Percentiles rank a stretch among this genome's conserved stretches.
These are phyloP conservation scores for Cucurbita argyrosperma DNA, from an alignment of 306 rosid species.

Conservation along the genomic window DNA sequence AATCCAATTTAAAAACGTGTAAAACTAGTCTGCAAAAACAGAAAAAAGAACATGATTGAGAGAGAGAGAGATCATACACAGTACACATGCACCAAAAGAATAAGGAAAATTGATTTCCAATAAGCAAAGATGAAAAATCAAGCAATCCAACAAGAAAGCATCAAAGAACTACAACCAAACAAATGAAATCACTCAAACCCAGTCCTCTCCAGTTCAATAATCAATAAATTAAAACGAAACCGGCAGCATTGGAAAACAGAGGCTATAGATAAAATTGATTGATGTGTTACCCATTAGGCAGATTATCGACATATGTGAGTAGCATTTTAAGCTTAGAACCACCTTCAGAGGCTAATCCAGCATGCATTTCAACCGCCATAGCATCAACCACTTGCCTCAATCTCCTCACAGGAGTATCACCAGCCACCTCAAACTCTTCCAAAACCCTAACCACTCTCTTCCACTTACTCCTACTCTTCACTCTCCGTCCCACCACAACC, in stretches of 20 bases:
- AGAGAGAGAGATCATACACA: neutral
- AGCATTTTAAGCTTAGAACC: conserved; percentile 98
- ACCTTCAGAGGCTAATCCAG: conserved; percentile 90
- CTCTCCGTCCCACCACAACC: conserved; percentile 54
- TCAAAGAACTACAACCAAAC: neutral
- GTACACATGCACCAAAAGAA: neutral
- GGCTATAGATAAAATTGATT: neutral
- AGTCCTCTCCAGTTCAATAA: neutral
- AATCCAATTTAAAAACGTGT: neutral
- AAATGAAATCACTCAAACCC: neutral
- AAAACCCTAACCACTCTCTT: conserved; percentile 44
- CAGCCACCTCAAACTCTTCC: conserved; percentile 56
- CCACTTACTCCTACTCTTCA: conserved; percentile 69
- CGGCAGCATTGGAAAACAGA: neutral
- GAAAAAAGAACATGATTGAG: neutral
- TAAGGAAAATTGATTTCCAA: neutral
- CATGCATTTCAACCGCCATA: conserved; percentile 98
- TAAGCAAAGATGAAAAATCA: neutral
- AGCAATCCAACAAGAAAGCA: neutral
- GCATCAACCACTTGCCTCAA: conserved; percentile 83
- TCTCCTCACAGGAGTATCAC: conserved; percentile 54
- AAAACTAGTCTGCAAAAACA: neutral
- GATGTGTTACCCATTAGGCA: conserved; percentile 67
- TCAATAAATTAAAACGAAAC: neutral
- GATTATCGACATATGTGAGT: conserved; percentile 72